These are phyloP conservation scores for Mycena citricolor DNA, from an alignment of 1,284 basidiomycete genomes.

Conservation along the genomic window DNA sequence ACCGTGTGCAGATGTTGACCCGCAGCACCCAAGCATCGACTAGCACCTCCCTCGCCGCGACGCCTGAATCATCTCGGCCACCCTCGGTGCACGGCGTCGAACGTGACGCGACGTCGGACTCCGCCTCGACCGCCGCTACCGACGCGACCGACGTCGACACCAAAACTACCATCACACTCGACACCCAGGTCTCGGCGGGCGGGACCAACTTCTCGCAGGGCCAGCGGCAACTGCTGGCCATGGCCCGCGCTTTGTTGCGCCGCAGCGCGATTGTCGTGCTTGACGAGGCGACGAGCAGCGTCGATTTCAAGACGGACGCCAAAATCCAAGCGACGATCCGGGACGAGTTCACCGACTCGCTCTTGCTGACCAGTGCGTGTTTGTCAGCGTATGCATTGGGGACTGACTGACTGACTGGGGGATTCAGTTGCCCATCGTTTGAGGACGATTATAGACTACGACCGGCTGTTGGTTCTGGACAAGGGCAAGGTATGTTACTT, in stretches of 20 bases:
- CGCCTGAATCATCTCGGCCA: constrained; percentile 47
- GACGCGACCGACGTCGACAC: constrained; percentile 47
- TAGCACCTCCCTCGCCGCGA: constrained; percentile 42
- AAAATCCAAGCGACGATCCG: constrained; percentile 83
- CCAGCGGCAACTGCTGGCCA: constrained; percentile 80
- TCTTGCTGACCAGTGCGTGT: constrained; percentile 55
- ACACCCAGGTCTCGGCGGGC: constrained; percentile 74
- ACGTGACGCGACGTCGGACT: constrained; percentile 31
- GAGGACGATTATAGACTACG: constrained; percentile 75
- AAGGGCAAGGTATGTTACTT: constrained; percentile 55
- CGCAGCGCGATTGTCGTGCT: constrained; percentile 77
- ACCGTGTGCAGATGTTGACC: constrained; percentile 63
- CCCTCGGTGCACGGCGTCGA: constrained; percentile 42
- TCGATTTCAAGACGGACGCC: constrained; percentile 68
- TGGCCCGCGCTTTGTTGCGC: constrained; percentile 76
- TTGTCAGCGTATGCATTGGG: neutral
- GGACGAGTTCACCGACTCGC: constrained; percentile 68
- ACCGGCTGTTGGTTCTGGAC: constrained; percentile 79
- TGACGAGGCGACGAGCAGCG: constrained; percentile 81
- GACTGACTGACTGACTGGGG: neutral
- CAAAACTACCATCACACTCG: constrained; percentile 61
- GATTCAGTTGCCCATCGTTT: constrained; percentile 65
- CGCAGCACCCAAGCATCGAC: constrained; percentile 44
- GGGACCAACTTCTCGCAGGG: constrained; percentile 86
- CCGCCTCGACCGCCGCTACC: constrained; percentile 37